A percentile compares a stretch with the other conserved stretches of the same genome.
phyloP scores from a whole-genome alignment of 495 filamentous ascomycete species.

The Daldinia caldariorum region DNA sequence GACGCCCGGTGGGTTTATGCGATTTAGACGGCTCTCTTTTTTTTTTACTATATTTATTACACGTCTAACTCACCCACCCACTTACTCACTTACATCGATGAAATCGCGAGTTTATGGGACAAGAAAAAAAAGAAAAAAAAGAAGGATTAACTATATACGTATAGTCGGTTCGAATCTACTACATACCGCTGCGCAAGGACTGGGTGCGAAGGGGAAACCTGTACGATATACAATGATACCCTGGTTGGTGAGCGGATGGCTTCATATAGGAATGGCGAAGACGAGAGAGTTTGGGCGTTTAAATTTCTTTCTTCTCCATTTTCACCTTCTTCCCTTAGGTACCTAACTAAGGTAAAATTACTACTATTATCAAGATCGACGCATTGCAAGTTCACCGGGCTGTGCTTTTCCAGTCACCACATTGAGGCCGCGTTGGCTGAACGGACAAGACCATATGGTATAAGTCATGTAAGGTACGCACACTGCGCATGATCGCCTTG shows the following conservation, averaged over 20 bases:
- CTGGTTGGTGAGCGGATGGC: constrained; percentile 10
- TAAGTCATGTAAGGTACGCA: too few species aligned
- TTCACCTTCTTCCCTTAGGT: background rate
- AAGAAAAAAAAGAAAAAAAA: background rate
- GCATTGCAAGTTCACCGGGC: constrained; percentile 2
- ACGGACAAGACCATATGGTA: background rate
- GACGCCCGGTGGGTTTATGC: constrained; percentile 7
- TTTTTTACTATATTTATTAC: constrained; percentile 10
- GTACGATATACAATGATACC: constrained; percentile 41
- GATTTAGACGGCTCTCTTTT: constrained; percentile 9
- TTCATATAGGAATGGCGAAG: constrained; percentile 8
- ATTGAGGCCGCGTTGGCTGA: background rate
- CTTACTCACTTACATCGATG: constrained; percentile 1
- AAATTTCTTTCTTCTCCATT: constrained; percentile 8
- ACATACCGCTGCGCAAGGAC: background rate
- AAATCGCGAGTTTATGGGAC: background rate
- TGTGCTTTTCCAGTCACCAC: background rate
- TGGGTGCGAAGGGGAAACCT: constrained; percentile 10
- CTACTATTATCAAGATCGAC: constrained; percentile 3
- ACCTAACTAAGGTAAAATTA: too few species aligned
- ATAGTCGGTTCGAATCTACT: background rate
- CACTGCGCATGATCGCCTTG: background rate
- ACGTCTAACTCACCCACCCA: constrained; percentile 1
- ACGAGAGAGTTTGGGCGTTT: constrained; percentile 15
- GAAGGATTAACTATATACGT: background rate